Conservation (phyloP, 495 filamentous ascomycete species). For the Rhypophila decipiens region DNA sequence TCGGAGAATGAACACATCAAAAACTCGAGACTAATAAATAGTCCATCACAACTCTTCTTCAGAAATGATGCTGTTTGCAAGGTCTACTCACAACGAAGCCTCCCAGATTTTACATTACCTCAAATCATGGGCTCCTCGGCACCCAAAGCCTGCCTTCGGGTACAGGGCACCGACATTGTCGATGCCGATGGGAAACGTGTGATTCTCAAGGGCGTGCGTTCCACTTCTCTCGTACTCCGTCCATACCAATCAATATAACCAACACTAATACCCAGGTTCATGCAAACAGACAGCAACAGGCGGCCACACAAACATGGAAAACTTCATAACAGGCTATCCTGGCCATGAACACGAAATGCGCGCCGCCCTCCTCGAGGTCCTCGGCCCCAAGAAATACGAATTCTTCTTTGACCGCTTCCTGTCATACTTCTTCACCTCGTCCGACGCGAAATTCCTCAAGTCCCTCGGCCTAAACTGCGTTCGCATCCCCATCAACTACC, state of each 20-base stretch:
- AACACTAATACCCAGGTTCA: neutral
- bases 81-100: too few relatives aligned
- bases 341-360: conserved; percentile 54
- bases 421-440: conserved; percentile 57
- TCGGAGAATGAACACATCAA: too few relatives aligned
- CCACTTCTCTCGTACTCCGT: neutral
- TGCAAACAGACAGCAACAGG: conserved; percentile 17
- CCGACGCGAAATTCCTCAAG: conserved; percentile 56
- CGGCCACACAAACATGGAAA: conserved; percentile 51
- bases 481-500: conserved; percentile 59
- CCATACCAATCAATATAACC: neutral
- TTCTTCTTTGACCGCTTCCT: conserved; percentile 48
- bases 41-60: too few relatives aligned
- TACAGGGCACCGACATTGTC: conserved; percentile 40
- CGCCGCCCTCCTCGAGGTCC: conserved; percentile 46
- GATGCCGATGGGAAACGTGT: conserved; percentile 39
- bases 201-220: conserved; percentile 40
- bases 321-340: conserved; percentile 63
- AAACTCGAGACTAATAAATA: too few relatives aligned
- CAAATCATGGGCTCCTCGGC: conserved; percentile 12
- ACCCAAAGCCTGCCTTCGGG: conserved; percentile 28
- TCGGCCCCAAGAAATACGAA: conserved; percentile 43
- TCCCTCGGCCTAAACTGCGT: conserved; percentile 55
- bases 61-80: too few relatives aligned
- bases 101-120: too few relatives aligned